Base-by-base conservation (phyloP, 2,329 filamentous ascomycete genomes). In the Didymella glomerata region DNA sequence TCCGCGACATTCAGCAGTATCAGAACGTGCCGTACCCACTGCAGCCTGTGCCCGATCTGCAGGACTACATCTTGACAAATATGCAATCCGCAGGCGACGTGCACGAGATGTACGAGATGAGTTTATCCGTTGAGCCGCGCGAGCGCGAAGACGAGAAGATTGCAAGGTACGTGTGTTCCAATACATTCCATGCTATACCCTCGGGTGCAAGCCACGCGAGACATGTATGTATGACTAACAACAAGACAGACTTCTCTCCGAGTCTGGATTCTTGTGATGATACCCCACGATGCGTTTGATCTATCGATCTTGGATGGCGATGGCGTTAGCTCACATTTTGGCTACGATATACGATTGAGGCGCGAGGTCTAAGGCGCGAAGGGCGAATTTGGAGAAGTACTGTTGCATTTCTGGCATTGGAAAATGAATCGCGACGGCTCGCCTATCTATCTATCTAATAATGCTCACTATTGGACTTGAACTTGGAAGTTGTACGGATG, bases 121-220 rank as follows among this genome's bases (percentile, higher is more conserved):
- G 93, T 80, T 83, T 99, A 80, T 85, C 89, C 72, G 89, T 99
- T 61, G 95, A 99, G 78, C 95, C 95, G 63, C 87, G 95, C 72
- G 95, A 99, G 82, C 87, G 95, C 71, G 95, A 99, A 82, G 95
- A 99, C 76, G 95, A 99, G 82, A 98, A 98, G 85, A 98, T 99
- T 84, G 94, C 97, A 76, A 96, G 95, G 93, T 96, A 88, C 60
- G 67, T 62, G 45, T 63, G 25, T 41, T 16, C 32, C 56, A 50
- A 54, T 59, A 47, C 46, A 54, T 54, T 54, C 50, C 56, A 59
- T 54, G 56, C 49, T 54, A 58, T 54, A 58, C 24, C 56, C 49
- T 40, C 40, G 38, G 49, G 45, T 54, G 32, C 16, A 32, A 49
- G 27, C 11, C 27, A 28, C 8, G 5, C 7, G 27, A 2, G 7